These are phyloP conservation scores for Rhinocladiella mackenziei DNA, from an alignment of 2,329 filamentous ascomycete species.

Conservation along the genomic window DNA sequence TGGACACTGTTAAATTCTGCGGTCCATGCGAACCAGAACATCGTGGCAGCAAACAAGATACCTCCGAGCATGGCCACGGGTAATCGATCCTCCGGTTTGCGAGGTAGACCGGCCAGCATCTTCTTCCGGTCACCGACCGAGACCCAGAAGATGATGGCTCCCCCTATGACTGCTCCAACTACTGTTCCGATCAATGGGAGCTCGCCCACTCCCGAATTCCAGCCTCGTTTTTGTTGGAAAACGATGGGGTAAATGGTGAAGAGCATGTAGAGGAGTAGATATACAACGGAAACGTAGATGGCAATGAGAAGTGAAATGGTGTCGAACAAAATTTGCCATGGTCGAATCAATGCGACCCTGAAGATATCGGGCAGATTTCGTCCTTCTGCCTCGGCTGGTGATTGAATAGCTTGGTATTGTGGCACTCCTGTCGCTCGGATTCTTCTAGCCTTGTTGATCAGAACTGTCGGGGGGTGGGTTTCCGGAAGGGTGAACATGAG, in stretches of 20 bases:
- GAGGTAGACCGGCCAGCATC: slow-evolving; percentile 18
- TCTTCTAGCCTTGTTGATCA: slow-evolving; percentile 52
- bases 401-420: slow-evolving; percentile 51
- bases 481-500: slow-evolving; percentile 58
- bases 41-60: slow-evolving; percentile 52
- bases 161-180: slow-evolving; percentile 47
- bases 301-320: slow-evolving; percentile 49
- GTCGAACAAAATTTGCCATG: slow-evolving; percentile 48
- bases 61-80: slow-evolving; percentile 49
- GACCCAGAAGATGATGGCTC: slow-evolving; percentile 28
- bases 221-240: slow-evolving; percentile 44
- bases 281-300: slow-evolving; percentile 49
- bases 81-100: slow-evolving; percentile 41
- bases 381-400: slow-evolving; percentile 47
- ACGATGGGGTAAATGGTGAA: slow-evolving; percentile 56
- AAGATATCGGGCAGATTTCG: slow-evolving; percentile 46
- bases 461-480: slow-evolving; percentile 50
- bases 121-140: slow-evolving; percentile 20
- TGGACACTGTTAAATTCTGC: slow-evolving; percentile 44
- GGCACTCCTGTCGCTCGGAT: slow-evolving; percentile 48
- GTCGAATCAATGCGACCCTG: slow-evolving; percentile 49
- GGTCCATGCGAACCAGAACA: slow-evolving; percentile 62
- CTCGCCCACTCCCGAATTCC: slow-evolving; percentile 46
- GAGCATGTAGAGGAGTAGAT: slow-evolving; percentile 55
- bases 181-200: slow-evolving; percentile 51